Evolutionary conservation across 768 basidiomycete species (phyloP).

Genomic region (Cyclocybe cylindracea): DNA sequence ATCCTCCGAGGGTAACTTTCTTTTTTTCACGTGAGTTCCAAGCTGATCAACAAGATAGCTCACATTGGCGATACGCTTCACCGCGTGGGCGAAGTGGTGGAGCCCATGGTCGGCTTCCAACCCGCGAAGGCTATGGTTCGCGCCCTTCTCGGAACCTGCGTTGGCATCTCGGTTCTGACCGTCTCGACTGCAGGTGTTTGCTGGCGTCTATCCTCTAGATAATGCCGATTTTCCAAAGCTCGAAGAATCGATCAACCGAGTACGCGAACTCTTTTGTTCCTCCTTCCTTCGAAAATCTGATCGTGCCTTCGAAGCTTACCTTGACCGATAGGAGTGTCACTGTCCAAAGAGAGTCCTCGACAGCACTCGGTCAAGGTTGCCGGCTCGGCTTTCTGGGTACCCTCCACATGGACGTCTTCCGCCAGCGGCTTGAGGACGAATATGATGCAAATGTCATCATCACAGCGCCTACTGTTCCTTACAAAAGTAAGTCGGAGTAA

Average conservation of each 20-base stretch:
- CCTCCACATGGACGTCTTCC: conserved; percentile 95
- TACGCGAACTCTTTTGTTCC: conserved; percentile 33
- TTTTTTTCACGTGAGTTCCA: conserved; percentile 1
- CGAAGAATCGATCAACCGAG: conserved; percentile 93
- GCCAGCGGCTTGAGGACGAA: conserved; percentile 96
- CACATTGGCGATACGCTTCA: conserved; percentile 94
- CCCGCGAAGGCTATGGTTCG: conserved; percentile 91
- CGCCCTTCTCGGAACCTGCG: not conserved
- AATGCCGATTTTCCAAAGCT: conserved; percentile 89
- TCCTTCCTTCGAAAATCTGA: conserved; percentile 13
- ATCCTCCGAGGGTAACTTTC: conserved; percentile 75
- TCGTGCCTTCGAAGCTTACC: conserved; percentile 53
- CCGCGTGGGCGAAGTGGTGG: conserved; percentile 68
- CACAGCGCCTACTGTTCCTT: conserved; percentile 95
- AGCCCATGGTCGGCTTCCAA: conserved; percentile 89
- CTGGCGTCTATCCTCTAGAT: conserved; percentile 93
- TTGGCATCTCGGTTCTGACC: conserved; percentile 6
- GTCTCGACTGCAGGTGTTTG: conserved; percentile 67
- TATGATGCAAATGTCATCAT: conserved; percentile 93
- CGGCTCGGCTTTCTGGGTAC: conserved; percentile 95
- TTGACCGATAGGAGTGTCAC: conserved; percentile 89
- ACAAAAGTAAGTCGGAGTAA: conserved; percentile 58
- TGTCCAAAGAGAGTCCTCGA: conserved; percentile 88
- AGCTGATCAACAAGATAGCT: conserved; percentile 45
- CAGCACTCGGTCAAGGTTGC: conserved; percentile 93